Conservation (phyloP, 2,329 filamentous ascomycete genomes). For the Emydomyces testavorans region DNA sequence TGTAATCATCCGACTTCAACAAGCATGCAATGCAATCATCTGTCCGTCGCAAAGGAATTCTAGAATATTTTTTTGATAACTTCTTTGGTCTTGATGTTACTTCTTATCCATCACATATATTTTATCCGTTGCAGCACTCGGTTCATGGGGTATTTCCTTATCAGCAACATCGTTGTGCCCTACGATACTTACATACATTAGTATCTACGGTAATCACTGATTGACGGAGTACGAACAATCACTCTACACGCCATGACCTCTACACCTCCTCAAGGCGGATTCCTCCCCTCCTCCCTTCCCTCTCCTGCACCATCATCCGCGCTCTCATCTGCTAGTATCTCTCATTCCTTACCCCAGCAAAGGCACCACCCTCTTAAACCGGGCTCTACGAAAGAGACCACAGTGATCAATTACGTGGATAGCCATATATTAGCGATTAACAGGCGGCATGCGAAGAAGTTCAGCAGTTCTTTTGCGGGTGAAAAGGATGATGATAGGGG, state of each 20-base stretch:
- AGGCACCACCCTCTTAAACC: constrained; percentile 43
- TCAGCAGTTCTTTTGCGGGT: constrained; percentile 18
- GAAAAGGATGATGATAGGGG: constrained; percentile 35
- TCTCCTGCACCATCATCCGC: constrained; percentile 41
- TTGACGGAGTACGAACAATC: not conserved
- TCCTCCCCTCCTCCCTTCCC: constrained; percentile 28
- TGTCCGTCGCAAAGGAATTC: too few relatives aligned
- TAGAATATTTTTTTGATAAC: too few relatives aligned
- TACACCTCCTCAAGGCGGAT: constrained; percentile 27
- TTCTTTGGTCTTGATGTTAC: too few relatives aligned
- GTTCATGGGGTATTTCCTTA: not conserved
- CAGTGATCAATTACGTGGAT: constrained; percentile 48
- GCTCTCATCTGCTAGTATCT: constrained; percentile 28
- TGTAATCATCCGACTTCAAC: too few relatives aligned
- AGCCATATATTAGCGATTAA: constrained; percentile 41
- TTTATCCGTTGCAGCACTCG: not conserved
- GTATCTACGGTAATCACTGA: not conserved
- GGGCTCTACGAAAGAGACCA: constrained; percentile 48
- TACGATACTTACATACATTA: not conserved
- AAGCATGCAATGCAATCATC: too few relatives aligned
- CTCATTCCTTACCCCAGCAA: constrained; percentile 39
- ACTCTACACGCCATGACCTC: constrained; percentile 22
- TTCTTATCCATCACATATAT: not conserved
- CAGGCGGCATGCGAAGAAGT: constrained; percentile 44
- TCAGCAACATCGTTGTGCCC: not conserved